Evolutionary conservation across 306 rosid genomes (phyloP).

Genomic region (Clitoria ternatea): DNA sequence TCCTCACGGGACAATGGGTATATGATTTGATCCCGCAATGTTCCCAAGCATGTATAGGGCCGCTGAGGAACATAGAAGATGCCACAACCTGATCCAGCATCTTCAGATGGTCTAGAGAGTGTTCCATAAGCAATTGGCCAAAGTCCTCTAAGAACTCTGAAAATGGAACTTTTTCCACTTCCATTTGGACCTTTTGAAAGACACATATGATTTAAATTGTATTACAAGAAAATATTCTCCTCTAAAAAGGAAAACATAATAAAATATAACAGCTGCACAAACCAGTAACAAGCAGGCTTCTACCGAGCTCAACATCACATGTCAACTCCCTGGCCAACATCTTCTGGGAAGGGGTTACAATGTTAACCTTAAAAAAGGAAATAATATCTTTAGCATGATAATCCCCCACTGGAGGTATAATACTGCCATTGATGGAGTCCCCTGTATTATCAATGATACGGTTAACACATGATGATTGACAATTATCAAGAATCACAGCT

Average conservation of each 20-base stretch:
- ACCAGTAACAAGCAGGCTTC: slow-evolving; percentile 97
- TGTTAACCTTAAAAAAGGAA: slow-evolving; percentile 76
- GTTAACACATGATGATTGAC: slow-evolving; percentile 9
- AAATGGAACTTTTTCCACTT: slow-evolving; percentile 96
- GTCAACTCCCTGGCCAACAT: slow-evolving; percentile 84
- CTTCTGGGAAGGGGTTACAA: slow-evolving; percentile 85
- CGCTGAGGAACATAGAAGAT: slow-evolving; percentile 97
- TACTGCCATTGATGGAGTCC: slow-evolving; percentile 35
- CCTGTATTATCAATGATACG: slow-evolving; percentile 34
- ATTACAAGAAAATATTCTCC: background rate
- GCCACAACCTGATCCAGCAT: slow-evolving; percentile 56
- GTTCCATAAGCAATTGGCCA: slow-evolving; percentile 86
- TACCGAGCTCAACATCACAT: slow-evolving; percentile 64
- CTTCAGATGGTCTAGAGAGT: slow-evolving; percentile 61
- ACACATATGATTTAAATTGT: slow-evolving; percentile 15
- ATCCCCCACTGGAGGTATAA: slow-evolving; percentile 37
- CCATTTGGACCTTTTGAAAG: slow-evolving; percentile 85
- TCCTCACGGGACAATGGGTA: slow-evolving; percentile 86
- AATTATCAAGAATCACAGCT: slow-evolving; percentile 14
- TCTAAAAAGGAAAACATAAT: background rate
- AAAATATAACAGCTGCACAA: slow-evolving; percentile 28
- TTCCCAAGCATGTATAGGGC: slow-evolving; percentile 94
- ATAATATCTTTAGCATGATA: slow-evolving; percentile 52
- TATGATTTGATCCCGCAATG: slow-evolving; percentile 95
- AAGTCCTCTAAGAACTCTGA: slow-evolving; percentile 94